These are phyloP conservation scores for Eutrema japonicum DNA, from an alignment of 345 rosid genomes.

Conservation along the genomic window DNA sequence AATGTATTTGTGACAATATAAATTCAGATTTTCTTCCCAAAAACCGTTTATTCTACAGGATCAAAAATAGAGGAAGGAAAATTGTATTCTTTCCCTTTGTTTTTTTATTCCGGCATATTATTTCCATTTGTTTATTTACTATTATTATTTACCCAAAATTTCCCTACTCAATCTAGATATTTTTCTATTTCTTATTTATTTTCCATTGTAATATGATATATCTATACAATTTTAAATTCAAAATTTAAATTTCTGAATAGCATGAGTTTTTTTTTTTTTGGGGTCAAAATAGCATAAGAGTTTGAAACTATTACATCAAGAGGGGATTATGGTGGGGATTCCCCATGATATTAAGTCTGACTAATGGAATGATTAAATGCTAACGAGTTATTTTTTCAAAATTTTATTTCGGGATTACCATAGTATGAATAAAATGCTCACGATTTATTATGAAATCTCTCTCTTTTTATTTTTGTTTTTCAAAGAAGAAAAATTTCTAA, in stretches of 20 bases:
- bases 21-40: background rate
- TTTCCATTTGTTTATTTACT: conserved; percentile 14
- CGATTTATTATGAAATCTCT: background rate
- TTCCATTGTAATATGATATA: background rate
- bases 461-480: background rate
- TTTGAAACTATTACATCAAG: background rate
- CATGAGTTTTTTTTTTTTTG: background rate
- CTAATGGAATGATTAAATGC: background rate
- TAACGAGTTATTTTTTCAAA: background rate
- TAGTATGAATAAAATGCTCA: too few species aligned
- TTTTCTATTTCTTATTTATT: background rate
- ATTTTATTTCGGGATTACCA: too few species aligned
- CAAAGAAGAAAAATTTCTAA: conserved; percentile 9
- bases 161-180: background rate
- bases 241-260: background rate
- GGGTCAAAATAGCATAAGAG: background rate
- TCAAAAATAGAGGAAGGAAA: background rate
- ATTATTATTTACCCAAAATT: background rate
- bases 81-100: background rate
- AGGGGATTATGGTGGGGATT: background rate
- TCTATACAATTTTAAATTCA: background rate
- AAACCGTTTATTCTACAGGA: background rate
- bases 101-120: background rate
- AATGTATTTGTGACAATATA: background rate
- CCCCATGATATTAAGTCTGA: background rate